These are phyloP conservation scores for Dorcoceras hygrometricum DNA, from an alignment of 257 asterid species.

Conservation along the genomic window DNA sequence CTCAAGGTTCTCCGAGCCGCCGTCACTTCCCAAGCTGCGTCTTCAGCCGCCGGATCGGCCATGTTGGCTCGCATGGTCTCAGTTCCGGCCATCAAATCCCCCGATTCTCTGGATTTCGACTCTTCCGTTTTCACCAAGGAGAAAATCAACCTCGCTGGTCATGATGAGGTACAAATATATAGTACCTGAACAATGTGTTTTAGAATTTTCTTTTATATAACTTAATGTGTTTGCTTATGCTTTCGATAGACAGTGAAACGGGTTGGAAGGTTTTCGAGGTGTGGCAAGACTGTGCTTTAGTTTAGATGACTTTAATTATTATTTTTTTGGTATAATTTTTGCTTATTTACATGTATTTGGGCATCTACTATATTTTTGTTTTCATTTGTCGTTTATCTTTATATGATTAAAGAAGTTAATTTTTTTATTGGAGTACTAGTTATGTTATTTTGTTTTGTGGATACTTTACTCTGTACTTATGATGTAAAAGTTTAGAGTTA, in stretches of 20 bases:
- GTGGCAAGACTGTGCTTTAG: background rate
- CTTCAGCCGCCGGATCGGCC: slow-evolving; percentile 40
- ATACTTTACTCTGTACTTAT: background rate
- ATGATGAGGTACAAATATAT: slow-evolving; percentile 57
- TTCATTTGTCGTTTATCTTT: background rate
- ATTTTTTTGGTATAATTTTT: background rate
- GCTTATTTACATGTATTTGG: background rate
- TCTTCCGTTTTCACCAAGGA: slow-evolving; percentile 78
- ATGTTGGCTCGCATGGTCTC: slow-evolving; percentile 63
- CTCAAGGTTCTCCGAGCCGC: slow-evolving; percentile 44
- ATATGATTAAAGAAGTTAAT: too few relatives aligned
- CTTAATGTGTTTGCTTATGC: background rate
- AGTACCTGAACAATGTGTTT: background rate
- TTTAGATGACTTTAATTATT: background rate
- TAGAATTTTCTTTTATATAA: background rate
- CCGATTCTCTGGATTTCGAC: slow-evolving; percentile 61
- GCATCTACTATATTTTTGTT: background rate
- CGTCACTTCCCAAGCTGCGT: slow-evolving; percentile 27
- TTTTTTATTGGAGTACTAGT: background rate
- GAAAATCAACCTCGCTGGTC: slow-evolving; percentile 76
- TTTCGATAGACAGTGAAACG: background rate
- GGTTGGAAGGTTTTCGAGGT: background rate
- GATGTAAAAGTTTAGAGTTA: slow-evolving; percentile 1
- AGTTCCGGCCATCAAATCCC: slow-evolving; percentile 41
- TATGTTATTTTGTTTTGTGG: background rate